Evolutionary conservation across 257 asterid genomes (phyloP), one percentile per base, ranked within the genome.

Genomic region (Solanum tarijense): DNA sequence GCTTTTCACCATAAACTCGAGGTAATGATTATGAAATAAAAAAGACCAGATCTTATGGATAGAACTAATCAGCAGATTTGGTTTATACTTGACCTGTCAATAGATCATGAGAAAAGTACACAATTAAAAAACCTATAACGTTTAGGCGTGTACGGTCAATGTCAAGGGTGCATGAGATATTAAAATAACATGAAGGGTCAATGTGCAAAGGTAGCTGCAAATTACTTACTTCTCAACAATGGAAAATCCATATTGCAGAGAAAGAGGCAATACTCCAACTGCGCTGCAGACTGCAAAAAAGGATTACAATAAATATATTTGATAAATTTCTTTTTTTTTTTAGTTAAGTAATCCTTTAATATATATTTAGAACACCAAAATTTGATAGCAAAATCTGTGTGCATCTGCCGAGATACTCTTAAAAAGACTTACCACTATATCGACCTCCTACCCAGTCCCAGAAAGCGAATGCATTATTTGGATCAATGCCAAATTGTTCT

Each of bases 381-480:
- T 52, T 82, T 48, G 86, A 82, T 31, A 81, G 86, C 16, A 48
- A 43, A 82, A 48, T 48, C n/a, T 48, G 11, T 86, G 85, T 86
- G 87, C 39, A 62, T 9, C 39, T 75, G 89, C 74, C 86, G 81
- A 35, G 35, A 88, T 89, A 84, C 84, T 23, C 46, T 34, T 32
- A 83, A 78, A 71, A 82, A 88, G 86, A 88, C 94, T 87, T 93
- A 94, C 99, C 99, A 66, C 99, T 97, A 89, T 95, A 96, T 89
- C 99, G 98, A 84, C 99, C 99, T 92, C 99, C 99, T 43, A 97
- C 99, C 99, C 99, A 97, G 89, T 97, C 99, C 99, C 99, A 97
- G 93, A 96, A 96, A 73, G 99, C 99, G 92, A 97, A 97, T 90
- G 99, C 97, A 95, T 97, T 97, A 41, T 93, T 94, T 86, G 99